phyloP scores from a whole-genome alignment of 2,329 filamentous ascomycete species.

The Fusarium brachygibbosum region DNA sequence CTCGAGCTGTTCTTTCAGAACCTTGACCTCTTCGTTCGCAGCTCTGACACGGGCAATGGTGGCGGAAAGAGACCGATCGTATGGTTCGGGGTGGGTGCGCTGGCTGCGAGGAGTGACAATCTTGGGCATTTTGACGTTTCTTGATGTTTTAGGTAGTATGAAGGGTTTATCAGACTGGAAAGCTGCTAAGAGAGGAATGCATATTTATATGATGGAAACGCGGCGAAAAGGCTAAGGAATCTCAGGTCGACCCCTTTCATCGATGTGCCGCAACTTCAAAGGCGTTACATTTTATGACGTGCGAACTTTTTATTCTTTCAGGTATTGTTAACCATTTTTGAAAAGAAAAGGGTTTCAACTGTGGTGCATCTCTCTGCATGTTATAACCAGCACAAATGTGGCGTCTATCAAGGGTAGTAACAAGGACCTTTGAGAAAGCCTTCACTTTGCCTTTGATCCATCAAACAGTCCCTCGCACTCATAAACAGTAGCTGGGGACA shows the following conservation, averaged over 20 bases:
- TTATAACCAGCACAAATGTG: background rate
- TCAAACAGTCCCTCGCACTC: background rate
- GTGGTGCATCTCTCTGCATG: background rate
- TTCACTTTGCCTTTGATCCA: background rate
- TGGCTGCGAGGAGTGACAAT: background rate
- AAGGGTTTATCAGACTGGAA: no score
- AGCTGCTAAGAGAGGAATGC: background rate
- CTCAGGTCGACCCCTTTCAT: background rate
- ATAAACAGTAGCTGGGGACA: background rate
- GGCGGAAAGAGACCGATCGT: background rate
- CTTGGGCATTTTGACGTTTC: background rate
- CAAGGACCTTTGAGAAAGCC: background rate
- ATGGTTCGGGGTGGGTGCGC: background rate
- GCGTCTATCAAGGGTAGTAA: background rate
- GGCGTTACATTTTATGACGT: background rate
- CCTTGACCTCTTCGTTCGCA: background rate
- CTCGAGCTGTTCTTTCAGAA: background rate
- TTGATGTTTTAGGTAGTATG: background rate
- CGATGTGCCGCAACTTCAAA: no score
- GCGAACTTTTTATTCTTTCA: background rate
- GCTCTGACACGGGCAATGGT: background rate
- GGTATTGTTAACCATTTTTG: no score
- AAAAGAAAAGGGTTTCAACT: background rate
- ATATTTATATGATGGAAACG: background rate
- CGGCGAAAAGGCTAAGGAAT: background rate